Evolutionary conservation across 2,329 filamentous ascomycete species (phyloP), one percentile per base, ranked within the genome.

Genomic region (Xylariaceae sp.): DNA sequence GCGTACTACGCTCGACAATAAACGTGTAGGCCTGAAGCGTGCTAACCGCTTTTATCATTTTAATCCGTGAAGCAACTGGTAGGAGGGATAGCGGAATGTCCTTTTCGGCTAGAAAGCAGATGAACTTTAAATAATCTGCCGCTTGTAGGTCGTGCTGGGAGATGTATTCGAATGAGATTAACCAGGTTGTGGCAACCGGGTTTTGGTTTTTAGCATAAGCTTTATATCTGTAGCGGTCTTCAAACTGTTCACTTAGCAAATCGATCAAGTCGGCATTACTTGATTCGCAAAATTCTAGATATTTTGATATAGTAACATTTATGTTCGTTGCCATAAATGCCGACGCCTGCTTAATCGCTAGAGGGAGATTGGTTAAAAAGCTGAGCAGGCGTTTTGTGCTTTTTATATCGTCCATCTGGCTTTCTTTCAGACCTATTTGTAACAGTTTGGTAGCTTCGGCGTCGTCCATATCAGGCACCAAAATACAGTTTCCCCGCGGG

Each of bases 261-360:
- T 58, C 33, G 2, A 65, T 54, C 16, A 64, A 18, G 4, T 40
- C 50, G 2, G 53, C 18, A 11, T 71, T 48, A 8, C 60, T 67
- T 0, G 58, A 55, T 24, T 50, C 32, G 21, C 57, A 70, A 16
- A 62, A 49, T 0, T 53, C 11, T 1, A 73, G 55, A 40, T 74
- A 73, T 18, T 50, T 40, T 0, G 50, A n/a, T 1, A 59, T 58
- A 1, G 67, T 59, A 58, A 43, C 23, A 21, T 23, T 35, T 15
- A 10, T 13, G 6, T 36, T 44, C 2, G 9, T 21, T 16, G 66
- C 65, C 48, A 77, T 70, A 46, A 67, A 77, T 6, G 67, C 64
- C 2, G 67, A 64, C 15, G 72, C 72, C 42, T 74, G 71, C 27
- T 50, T 63, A 35, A 75, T 69, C 3, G 72, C 72, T 1, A 75